Percentiles rank a stretch among this genome's conserved stretches.
Conservation (phyloP, 768 basidiomycete genomes). For the Holtermannia corniformis region DNA sequence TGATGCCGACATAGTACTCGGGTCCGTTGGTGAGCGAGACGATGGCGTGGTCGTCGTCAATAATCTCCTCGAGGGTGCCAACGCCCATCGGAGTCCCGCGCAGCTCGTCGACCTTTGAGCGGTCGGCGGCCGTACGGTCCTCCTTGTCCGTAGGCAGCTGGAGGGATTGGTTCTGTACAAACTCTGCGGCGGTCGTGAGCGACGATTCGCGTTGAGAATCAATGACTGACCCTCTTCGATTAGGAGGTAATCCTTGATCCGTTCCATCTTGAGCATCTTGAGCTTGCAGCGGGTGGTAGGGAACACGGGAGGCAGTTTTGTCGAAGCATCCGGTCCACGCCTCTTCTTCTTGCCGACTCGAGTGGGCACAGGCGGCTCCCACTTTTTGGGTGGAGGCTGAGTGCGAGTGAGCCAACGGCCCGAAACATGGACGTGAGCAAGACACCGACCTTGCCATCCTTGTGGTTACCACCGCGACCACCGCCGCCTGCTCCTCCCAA, state of each 20-base stretch:
- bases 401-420: background rate
- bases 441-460: slow-evolving; percentile 25
- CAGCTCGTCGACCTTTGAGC: slow-evolving; percentile 84
- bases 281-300: slow-evolving; percentile 93
- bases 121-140: slow-evolving; percentile 92
- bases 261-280: slow-evolving; percentile 89
- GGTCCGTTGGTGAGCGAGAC: slow-evolving; percentile 89
- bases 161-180: slow-evolving; percentile 2
- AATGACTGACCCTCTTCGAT: slow-evolving; percentile 53
- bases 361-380: slow-evolving; percentile 96
- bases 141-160: slow-evolving; percentile 51
- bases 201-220: slow-evolving; percentile 40
- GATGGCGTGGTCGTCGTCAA: slow-evolving; percentile 58
- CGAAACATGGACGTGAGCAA: background rate
- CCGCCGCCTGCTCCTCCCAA: slow-evolving; percentile 22
- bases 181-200: background rate
- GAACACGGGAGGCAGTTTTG: slow-evolving; percentile 82
- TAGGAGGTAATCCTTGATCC: slow-evolving; percentile 94
- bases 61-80: slow-evolving; percentile 88
- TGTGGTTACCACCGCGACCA: slow-evolving; percentile 14
- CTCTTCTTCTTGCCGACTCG: slow-evolving; percentile 88
- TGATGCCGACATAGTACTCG: slow-evolving; percentile 93
- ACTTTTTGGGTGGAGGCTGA: slow-evolving; percentile 67
- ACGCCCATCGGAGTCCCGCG: slow-evolving; percentile 97
- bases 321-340: slow-evolving; percentile 80